Base-by-base conservation (phyloP, 2,329 filamentous ascomycete genomes). In the Phaeosphaeria sp. region DNA sequence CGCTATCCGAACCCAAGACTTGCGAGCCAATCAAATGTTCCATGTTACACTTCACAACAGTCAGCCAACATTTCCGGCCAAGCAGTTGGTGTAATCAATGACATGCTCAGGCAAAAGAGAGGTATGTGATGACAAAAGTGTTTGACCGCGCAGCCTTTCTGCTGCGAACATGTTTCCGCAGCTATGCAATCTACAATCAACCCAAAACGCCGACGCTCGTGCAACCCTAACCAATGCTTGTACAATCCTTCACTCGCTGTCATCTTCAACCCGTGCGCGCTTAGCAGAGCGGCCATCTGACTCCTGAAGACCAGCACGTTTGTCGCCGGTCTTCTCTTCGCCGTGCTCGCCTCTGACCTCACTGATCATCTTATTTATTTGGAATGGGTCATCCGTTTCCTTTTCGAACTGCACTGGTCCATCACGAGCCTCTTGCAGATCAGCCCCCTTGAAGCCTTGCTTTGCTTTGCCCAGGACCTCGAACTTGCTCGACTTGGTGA, bases 371-470 rank as follows among this genome's bases (percentile, higher is more conserved):
- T 91, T 91, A 74, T 96, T 93, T 66, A 98, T 95, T 50, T 96
- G 93, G 77, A 98, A 98, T 0, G 93, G 93, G 78, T 98, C 94
- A 18, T 85, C 83, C 1, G 80, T 85, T 52, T 97, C 94, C 78
- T 94, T 96, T 78, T 98, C 94, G 70, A 99, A 99, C 77, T 97
- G 91, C 25, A 99, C 95, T 0, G 95, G 95, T 5, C 95, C 95
- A 69, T 96, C 91, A 55, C 93, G 87, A 60, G 87, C 87, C 84
- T 97, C 93, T 52, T 89, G 90, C 66, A 96, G 89, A 56, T 86
- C 89, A 4, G 92, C 87, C 11, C 94, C 94, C 78, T 93, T 93
- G 79, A 98, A 98, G 1, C 92, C 96, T 63, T 95, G 85, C 73
- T 88, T 88, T 13, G 86, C 93, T 71, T 88, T 89, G 18, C 95